Conservation (phyloP, 495 filamentous ascomycete species). For the Penicillium turbatum region DNA sequence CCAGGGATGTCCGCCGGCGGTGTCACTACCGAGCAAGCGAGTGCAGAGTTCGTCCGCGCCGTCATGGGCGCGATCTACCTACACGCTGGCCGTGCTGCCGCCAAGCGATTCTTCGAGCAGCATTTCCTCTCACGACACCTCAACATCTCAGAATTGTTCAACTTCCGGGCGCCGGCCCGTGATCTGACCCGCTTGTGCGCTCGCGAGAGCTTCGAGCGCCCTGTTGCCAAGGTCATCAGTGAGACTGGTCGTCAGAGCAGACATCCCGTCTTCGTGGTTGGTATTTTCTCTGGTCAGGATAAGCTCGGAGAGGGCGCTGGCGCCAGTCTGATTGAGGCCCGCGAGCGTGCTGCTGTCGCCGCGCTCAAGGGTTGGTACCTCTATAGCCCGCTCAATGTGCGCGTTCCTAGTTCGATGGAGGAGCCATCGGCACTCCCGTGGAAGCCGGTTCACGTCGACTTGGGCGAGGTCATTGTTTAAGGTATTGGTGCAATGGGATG, state of each 20-base stretch:
- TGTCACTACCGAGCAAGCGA: slow-evolving; percentile 46
- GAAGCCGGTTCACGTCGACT: slow-evolving; percentile 81
- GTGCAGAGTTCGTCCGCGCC: slow-evolving; percentile 70
- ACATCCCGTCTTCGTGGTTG: slow-evolving; percentile 90
- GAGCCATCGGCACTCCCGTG: slow-evolving; percentile 59
- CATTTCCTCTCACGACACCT: slow-evolving; percentile 81
- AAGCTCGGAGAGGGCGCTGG: slow-evolving; percentile 85
- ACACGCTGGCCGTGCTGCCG: slow-evolving; percentile 63
- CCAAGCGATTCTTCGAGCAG: slow-evolving; percentile 73
- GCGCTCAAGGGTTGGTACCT: slow-evolving; percentile 93
- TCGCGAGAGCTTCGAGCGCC: slow-evolving; percentile 82
- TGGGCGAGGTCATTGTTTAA: slow-evolving; percentile 82
- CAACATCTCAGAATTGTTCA: slow-evolving; percentile 69
- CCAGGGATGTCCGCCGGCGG: slow-evolving; percentile 18
- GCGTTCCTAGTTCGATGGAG: slow-evolving; percentile 79
- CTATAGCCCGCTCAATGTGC: slow-evolving; percentile 70
- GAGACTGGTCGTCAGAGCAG: slow-evolving; percentile 82
- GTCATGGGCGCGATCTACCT: slow-evolving; percentile 80
- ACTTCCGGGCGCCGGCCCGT: slow-evolving; percentile 74
- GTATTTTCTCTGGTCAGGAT: slow-evolving; percentile 82
- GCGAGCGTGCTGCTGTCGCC: slow-evolving; percentile 71
- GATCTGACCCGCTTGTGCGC: slow-evolving; percentile 77
- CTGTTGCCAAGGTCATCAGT: slow-evolving; percentile 77
- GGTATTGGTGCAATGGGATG: slow-evolving; percentile 9
- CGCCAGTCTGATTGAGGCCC: slow-evolving; percentile 68